These are phyloP conservation scores for Viola odorata DNA, from an alignment of 345 rosid genomes.

Conservation along the genomic window DNA sequence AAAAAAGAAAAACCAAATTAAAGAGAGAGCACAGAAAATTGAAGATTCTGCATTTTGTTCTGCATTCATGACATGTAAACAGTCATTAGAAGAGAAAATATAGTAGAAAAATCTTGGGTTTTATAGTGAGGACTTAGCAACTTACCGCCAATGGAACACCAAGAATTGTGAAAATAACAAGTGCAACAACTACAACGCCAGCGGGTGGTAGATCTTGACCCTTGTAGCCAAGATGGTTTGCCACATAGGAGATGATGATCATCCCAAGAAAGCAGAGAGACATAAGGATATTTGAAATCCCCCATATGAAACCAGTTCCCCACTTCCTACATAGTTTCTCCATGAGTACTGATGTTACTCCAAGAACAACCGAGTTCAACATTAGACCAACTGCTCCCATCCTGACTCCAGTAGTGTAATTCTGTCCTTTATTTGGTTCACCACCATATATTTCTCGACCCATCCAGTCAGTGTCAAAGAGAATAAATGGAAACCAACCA, in stretches of 20 bases:
- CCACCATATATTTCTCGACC: slow-evolving; percentile 93
- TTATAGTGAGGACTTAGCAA: slow-evolving; percentile 15
- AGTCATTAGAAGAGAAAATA: not conserved
- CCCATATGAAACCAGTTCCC: slow-evolving; percentile 97
- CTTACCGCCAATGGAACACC: slow-evolving; percentile 95
- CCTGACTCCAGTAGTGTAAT: slow-evolving; percentile 72
- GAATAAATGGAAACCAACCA: slow-evolving; percentile 90
- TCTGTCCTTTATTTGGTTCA: slow-evolving; percentile 60
- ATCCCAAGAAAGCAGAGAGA: slow-evolving; percentile 78
- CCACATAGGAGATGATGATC: slow-evolving; percentile 58
- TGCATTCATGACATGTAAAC: not conserved
- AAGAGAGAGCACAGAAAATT: not conserved
- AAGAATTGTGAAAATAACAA: slow-evolving; percentile 59
- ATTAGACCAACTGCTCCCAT: slow-evolving; percentile 87
- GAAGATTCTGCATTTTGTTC: not conserved
- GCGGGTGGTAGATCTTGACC: slow-evolving; percentile 61
- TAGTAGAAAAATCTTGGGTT: slow-evolving; percentile 5
- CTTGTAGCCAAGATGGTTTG: slow-evolving; percentile 45
- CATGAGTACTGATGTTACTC: slow-evolving; percentile 87
- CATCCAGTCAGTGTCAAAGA: slow-evolving; percentile 98
- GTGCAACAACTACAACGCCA: slow-evolving; percentile 65
- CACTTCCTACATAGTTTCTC: slow-evolving; percentile 90
- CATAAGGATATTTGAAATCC: slow-evolving; percentile 76
- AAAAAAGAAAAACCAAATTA: not conserved
- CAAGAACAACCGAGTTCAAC: slow-evolving; percentile 86